Base-by-base conservation (phyloP, 148 eudicot genomes). In the Nyssa sinensis region DNA sequence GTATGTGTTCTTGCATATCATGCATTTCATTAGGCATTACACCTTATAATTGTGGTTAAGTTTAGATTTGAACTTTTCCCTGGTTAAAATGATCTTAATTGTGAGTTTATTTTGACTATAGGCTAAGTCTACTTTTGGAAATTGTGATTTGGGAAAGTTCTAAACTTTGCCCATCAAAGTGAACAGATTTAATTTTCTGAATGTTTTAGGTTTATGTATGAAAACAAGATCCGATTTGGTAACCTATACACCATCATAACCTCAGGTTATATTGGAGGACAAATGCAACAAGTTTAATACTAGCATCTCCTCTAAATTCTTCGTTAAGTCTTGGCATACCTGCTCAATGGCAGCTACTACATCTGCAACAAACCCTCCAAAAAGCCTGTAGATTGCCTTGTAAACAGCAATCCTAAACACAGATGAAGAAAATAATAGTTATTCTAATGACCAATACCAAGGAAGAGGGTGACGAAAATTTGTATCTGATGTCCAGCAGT, bases 281-380 rank as follows among this genome's bases (percentile, higher is more conserved):
- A 57, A 66, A 2, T 14, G 49, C 34, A 62, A 47, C 5, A 64
- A n/a, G 24, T 49, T 17, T 19, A 8, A 24, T 27, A 49, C 47
- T 25, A 29, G 66, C 32, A 25, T 39, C 30, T 29, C 27, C 23
- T 67, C 27, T 63, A 29, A 29, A 37, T 28, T 32, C 16, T 7
- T 34, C 32, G 12, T n/a, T 57, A 23, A 19, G 7, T n/a, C 25
- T n/a, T 55, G 59, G 24, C 59, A 21, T 84, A 94, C 99, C 93
- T 91, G 94, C 65, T 96, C 99, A 77, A 96, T 86, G 53, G 99
- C 98, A 75, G 97, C 97, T 76, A 93, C 90, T 55, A 96, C 99
- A 83, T 96, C 99, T 32, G 99, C 86, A 62, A 96, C 94, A 77
- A 88, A 96, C 61, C 99, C 99, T 80, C 99, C 99, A 84, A 96